Percentiles rank a stretch among this genome's conserved stretches.
Evolutionary conservation across 192 early-diverging fungal species (phyloP).

Genomic region (Geranomyces michiganensis): DNA sequence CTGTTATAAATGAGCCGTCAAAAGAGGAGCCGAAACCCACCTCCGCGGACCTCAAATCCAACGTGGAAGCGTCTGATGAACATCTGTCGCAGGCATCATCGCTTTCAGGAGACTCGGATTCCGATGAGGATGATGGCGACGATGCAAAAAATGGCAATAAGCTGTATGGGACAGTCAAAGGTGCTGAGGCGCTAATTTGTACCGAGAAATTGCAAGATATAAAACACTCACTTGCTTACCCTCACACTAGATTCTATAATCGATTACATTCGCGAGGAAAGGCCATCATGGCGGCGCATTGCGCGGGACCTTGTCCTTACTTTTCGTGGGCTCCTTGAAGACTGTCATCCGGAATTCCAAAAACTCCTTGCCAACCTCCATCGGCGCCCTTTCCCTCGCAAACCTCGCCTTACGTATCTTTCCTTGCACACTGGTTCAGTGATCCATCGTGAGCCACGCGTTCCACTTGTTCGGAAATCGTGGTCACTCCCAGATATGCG

Average conservation of each 20-base stretch:
- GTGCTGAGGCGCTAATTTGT: not conserved
- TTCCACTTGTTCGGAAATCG: slow-evolving; percentile 27
- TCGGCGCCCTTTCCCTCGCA: slow-evolving; percentile 24
- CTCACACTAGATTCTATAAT: slow-evolving; percentile 14
- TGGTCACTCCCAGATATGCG: slow-evolving; percentile 43
- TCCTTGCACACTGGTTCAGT: slow-evolving; percentile 25
- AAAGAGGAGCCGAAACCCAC: not conserved
- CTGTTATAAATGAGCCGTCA: not conserved
- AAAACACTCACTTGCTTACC: no score
- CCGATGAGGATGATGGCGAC: not conserved
- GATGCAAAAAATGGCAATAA: not conserved
- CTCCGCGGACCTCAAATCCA: not conserved
- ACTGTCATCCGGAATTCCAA: slow-evolving; percentile 29
- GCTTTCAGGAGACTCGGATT: not conserved
- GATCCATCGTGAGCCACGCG: not conserved
- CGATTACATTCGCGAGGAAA: slow-evolving; percentile 38
- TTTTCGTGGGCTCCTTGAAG: slow-evolving; percentile 24
- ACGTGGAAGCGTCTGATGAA: not conserved
- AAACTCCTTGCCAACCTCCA: slow-evolving; percentile 31
- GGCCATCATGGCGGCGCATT: slow-evolving; percentile 43
- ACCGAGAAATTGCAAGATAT: no score
- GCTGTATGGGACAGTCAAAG: slow-evolving; percentile 11
- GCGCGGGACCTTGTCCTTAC: slow-evolving; percentile 23
- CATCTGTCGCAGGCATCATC: not conserved
- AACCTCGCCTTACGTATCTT: slow-evolving; percentile 25